Conservation (phyloP, 768 basidiomycete species). For the Gelatoporia subvermispora region DNA sequence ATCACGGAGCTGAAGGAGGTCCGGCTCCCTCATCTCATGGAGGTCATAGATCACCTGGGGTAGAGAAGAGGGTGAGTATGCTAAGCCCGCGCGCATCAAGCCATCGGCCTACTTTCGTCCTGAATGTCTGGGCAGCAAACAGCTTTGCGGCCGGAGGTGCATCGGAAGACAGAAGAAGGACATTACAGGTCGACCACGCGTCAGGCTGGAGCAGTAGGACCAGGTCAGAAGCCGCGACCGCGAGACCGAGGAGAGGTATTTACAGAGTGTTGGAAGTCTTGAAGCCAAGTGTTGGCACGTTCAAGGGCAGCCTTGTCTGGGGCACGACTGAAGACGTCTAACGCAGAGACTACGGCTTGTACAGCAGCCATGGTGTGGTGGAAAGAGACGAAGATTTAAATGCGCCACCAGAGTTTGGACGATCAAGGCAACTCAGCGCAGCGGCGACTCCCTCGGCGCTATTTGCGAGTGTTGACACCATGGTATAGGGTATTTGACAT, state of each 20-base stretch:
- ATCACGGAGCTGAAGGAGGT: conserved; percentile 78
- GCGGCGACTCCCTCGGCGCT: conserved; percentile 5
- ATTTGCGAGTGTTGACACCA: conserved; percentile 25
- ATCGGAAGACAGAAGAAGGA: conserved; percentile 78
- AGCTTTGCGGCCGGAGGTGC: conserved; percentile 77
- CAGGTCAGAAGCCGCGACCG: conserved; percentile 57
- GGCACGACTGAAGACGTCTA: conserved; percentile 74
- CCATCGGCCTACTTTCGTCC: conserved; percentile 70
- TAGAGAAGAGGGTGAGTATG: conserved; percentile 8
- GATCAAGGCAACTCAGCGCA: background rate
- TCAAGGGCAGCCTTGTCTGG: conserved; percentile 83
- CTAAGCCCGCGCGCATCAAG: background rate
- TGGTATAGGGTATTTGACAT: conserved; percentile 25
- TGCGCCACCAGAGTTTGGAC: background rate
- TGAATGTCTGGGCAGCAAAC: conserved; percentile 95
- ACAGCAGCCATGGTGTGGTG: conserved; percentile 53
- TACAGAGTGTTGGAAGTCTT: conserved; percentile 99
- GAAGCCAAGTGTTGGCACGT: conserved; percentile 90
- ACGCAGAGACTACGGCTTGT: conserved; percentile 67
- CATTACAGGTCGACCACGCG: conserved; percentile 94
- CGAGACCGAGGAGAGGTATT: conserved; percentile 62
- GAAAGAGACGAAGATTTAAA: conserved; percentile 5
- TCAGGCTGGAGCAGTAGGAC: conserved; percentile 75
- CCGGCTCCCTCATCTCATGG: conserved; percentile 70
- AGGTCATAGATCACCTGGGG: conserved; percentile 92